Conservation (phyloP, 2,329 filamentous ascomycete genomes). For the Elsinoe perseae region DNA sequence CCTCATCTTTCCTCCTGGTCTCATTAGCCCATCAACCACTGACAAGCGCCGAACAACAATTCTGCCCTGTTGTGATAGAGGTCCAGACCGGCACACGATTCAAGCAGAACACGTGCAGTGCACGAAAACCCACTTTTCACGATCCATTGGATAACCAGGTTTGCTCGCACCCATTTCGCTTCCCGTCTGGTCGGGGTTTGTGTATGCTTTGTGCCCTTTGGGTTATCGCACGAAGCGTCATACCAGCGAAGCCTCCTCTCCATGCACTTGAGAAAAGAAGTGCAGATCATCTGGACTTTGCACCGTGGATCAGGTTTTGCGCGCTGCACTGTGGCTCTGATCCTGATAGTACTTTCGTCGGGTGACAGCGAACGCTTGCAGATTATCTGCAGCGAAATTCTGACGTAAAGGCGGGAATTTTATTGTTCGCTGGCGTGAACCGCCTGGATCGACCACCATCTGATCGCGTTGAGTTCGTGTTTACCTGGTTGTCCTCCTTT, state of each 20-base stretch:
- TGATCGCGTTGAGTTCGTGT: neutral
- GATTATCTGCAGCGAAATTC: neutral
- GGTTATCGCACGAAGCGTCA: conserved; percentile 1
- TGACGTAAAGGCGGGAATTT: neutral
- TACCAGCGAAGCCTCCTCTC: conserved; percentile 2
- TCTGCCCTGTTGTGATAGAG: neutral
- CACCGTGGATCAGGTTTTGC: neutral
- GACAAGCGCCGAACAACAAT: neutral
- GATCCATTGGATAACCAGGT: neutral
- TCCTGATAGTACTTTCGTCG: neutral
- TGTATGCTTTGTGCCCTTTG: neutral
- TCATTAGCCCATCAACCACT: neutral
- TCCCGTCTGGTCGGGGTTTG: neutral
- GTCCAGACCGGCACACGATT: conserved; percentile 3
- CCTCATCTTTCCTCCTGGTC: neutral
- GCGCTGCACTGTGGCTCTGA: neutral
- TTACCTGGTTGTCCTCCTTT: neutral
- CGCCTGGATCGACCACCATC: neutral
- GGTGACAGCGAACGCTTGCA: neutral
- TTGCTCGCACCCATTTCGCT: neutral
- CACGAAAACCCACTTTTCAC: neutral
- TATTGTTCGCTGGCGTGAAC: neutral
- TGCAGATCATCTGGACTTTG: neutral
- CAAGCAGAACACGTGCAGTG: neutral
- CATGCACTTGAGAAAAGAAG: neutral